Percentiles rank a stretch among this genome's conserved stretches.
Evolutionary conservation across 208 protist genomes (phyloP).

Genomic region (Tritrichomonas foetus): DNA sequence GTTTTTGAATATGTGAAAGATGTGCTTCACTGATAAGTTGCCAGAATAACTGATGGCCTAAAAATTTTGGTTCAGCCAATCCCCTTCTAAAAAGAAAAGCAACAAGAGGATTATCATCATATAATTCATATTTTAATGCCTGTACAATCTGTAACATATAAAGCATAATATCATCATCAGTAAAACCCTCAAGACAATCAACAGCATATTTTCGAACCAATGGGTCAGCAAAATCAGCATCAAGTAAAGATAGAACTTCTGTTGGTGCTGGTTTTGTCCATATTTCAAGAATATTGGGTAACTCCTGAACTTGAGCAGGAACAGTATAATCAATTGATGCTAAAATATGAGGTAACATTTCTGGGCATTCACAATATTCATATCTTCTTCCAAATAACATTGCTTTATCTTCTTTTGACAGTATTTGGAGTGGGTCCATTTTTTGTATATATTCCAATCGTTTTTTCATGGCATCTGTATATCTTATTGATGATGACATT

Average conservation of each 20-base stretch:
- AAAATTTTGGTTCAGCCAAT: constrained; percentile 65
- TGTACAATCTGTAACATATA: constrained; percentile 57
- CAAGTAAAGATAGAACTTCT: constrained; percentile 64
- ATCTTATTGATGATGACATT: neutral
- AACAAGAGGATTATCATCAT: constrained; percentile 64
- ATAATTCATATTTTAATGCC: constrained; percentile 70
- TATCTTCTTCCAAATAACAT: neutral
- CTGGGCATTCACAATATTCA: neutral
- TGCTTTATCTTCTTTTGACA: neutral
- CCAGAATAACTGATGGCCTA: constrained; percentile 70
- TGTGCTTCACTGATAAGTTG: constrained; percentile 73
- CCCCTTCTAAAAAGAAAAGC: constrained; percentile 67
- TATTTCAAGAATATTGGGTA: neutral
- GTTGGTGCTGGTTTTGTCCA: neutral
- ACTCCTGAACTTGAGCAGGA: neutral
- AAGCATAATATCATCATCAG: constrained; percentile 48
- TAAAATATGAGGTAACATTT: neutral
- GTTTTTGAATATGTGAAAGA: constrained; percentile 64
- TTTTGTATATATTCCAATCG: neutral
- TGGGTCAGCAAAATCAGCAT: constrained; percentile 64
- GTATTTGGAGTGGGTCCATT: neutral
- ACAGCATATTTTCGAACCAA: constrained; percentile 65
- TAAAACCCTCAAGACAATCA: constrained; percentile 42
- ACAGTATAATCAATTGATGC: neutral
- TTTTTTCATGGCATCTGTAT: neutral